These are phyloP conservation scores for Oryza officinalis DNA, from an alignment of 176 grass and related monocot genomes.

Conservation along the genomic window DNA sequence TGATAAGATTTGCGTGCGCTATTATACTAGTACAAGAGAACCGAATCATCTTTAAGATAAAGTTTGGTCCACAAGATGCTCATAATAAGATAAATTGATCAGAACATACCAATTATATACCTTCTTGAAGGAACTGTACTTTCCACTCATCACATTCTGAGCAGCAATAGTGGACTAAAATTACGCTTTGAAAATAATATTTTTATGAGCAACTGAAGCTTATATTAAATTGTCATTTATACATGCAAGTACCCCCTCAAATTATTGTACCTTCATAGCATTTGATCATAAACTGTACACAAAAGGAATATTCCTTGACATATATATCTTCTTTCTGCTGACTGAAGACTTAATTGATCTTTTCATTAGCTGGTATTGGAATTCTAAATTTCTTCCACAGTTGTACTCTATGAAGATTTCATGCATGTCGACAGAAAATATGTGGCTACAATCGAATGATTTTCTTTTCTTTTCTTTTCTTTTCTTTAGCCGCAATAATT, in stretches of 20 bases:
- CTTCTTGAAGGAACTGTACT: neutral
- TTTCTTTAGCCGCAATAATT: neutral
- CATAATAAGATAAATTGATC: constrained; percentile 19
- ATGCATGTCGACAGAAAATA: neutral
- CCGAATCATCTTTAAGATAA: neutral
- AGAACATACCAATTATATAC: neutral
- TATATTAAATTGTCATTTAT: neutral
- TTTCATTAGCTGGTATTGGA: neutral
- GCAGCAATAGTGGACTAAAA: neutral
- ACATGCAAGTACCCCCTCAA: neutral
- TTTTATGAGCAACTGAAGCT: neutral
- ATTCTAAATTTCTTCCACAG: neutral
- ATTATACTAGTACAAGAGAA: neutral
- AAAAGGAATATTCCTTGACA: constrained; percentile 14
- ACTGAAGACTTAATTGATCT: neutral
- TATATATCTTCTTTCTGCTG: neutral
- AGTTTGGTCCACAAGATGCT: neutral
- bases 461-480: neutral
- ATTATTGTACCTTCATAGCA: neutral
- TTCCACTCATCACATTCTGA: neutral
- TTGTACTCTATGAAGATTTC: neutral
- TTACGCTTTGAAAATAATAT: neutral
- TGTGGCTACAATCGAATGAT: neutral
- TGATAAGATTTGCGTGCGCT: neutral
- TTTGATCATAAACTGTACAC: neutral